These are phyloP conservation scores for Tolypocladium pustulatum DNA, from an alignment of 2,329 filamentous ascomycete genomes.

Conservation along the genomic window DNA sequence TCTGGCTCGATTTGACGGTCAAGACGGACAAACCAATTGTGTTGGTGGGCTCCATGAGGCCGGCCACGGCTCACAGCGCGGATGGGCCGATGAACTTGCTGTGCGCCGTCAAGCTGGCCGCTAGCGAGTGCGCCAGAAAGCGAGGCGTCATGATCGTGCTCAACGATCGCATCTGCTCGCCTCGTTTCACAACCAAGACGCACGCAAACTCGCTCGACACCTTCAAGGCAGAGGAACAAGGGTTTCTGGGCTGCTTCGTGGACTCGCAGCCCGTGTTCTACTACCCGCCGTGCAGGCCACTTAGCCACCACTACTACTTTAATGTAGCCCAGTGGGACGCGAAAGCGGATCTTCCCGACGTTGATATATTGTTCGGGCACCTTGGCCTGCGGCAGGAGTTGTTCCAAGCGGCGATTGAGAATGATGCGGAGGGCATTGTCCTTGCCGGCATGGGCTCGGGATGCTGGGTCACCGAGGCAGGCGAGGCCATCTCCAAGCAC, in stretches of 20 bases:
- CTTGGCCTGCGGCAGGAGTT: conserved; percentile 39
- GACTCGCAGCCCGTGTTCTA: conserved; percentile 50
- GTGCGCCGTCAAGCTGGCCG: conserved; percentile 47
- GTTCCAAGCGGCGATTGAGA: conserved; percentile 34
- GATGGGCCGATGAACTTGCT: conserved; percentile 54
- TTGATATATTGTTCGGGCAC: conserved; percentile 46
- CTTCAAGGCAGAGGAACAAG: conserved; percentile 47
- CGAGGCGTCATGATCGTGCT: conserved; percentile 50
- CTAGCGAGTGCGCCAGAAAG: conserved; percentile 28
- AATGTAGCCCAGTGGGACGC: conserved; percentile 18
- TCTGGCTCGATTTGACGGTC: conserved; percentile 50
- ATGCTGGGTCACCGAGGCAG: conserved; percentile 30
- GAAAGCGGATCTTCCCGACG: conserved; percentile 32
- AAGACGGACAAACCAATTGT: conserved; percentile 49
- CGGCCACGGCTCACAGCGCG: conserved; percentile 49
- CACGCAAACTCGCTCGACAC: conserved; percentile 54
- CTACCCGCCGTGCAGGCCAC: conserved; percentile 38
- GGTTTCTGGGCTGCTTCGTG: conserved; percentile 47
- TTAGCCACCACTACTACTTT: conserved; percentile 31
- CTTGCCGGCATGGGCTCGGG: conserved; percentile 46
- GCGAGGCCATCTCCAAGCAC: conserved; percentile 28
- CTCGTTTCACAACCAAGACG: conserved; percentile 50
- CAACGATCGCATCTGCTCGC: conserved; percentile 48
- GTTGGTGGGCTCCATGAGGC: conserved; percentile 52
- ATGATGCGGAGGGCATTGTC: conserved; percentile 43